Base-by-base conservation (phyloP, 176 grass and related monocot species). In the Eragrostis curvula region DNA sequence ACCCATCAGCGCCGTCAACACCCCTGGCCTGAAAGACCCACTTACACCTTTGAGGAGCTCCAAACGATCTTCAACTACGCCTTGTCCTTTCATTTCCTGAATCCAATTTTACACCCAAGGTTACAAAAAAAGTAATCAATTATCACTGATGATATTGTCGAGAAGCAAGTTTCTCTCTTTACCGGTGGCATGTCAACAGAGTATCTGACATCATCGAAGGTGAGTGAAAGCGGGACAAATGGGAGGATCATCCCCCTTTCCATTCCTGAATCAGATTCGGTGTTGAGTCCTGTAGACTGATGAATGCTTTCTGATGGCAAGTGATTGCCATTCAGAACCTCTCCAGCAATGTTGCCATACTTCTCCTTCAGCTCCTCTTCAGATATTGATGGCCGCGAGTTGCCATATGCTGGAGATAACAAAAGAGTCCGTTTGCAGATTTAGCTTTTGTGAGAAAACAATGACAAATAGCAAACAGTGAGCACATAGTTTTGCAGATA, bases 141-240 rank as follows among this genome's bases (percentile, higher is more conserved):
- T 21, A 12, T 12, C 3, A 7, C 47, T 21, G 29, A 32, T 49
- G 66, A 60, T n/a, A 47, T 52, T 85, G 32, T 16, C 67, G 29
- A 17, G 32, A 79, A 83, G 32, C 20, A 51, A 10, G 28, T 60
- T 86, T 77, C 6, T 50, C 50, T 86, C 13, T 78, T 79, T 76
- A 99, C 96, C 90, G 72, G 88, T 79, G 96, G 96, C 96, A 99
- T 99, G 87, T 96, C 93, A 65, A 99, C 96, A 50, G 90, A 96
- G 66, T 99, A 99, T 75, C 66, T 95, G 50, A 96, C 66, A 61
- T 85, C 76, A 57, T 99, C 89, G 28, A 99, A 99, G 45, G 83
- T 90, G 21, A 99, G 89, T 7, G 93, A 96, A 58, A 99, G 93
- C 0, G 93, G 93, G 21, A 71, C 77, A 80, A 99, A 99, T 66